Base-by-base conservation (phyloP, 2,329 filamentous ascomycete species). In the Fusarium duplospermum region DNA sequence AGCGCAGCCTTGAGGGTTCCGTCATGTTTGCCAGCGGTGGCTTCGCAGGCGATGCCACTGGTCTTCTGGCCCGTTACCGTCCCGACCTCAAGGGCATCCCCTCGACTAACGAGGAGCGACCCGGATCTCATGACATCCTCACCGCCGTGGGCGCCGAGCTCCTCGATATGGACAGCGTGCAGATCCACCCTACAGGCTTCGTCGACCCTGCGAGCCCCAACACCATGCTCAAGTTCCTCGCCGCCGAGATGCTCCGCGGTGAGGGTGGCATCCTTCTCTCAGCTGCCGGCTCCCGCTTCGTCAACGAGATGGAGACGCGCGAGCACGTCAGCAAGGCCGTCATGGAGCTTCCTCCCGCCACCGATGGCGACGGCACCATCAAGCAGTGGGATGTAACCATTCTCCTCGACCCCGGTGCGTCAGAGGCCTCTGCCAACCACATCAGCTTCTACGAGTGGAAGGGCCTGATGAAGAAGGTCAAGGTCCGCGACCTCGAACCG, bases 131-230 rank as follows among this genome's bases (percentile, higher is more conserved):
- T 64, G 77, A 76, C 1, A 73, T 88, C 0, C 80, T 88, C 0
- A 74, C 80, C 0, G 78, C 78, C 1, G 80, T 83, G 0, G 84
- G 83, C 18, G 86, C 86, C 6, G 80, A 80, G 35, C 78, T 87
- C 14, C 81, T 88, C 45, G 87, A 88, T 31, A 88, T 88, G 87
- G 84, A 87, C 50, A 85, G 84, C 67, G 89, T 93, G 3, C 91
- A 93, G 79, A 85, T 92, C 6, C 91, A 93, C 72, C 90, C 91
- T 3, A 92, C 90, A 0, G 89, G 89, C 0, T 92, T 93, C 75
- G 83, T 92, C 7, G 89, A 92, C 71, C 86, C 87, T 0, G 82
- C 84, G 1, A 83, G 85, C 35, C 81, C 83, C 0, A 73, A 72
- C 1, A 84, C 85, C 0, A 80, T 81, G 36, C 85, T 90, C 57